Percentiles rank a stretch among this genome's conserved stretches.
Evolutionary conservation across 768 basidiomycete species (phyloP).

Genomic region (Chalciporus piperatus): DNA sequence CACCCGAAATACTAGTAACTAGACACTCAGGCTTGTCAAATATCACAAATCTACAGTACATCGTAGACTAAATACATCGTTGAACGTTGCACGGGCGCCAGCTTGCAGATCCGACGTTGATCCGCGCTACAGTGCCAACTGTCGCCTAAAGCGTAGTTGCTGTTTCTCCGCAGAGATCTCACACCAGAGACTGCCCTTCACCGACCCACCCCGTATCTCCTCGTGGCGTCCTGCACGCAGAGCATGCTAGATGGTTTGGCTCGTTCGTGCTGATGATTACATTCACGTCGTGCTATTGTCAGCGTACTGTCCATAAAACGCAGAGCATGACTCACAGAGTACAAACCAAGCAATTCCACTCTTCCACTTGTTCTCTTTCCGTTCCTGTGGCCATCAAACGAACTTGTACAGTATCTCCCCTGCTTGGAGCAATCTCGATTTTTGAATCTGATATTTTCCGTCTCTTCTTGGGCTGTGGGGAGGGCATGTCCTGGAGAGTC

Average conservation of each 20-base stretch:
- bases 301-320: background rate
- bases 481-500: background rate
- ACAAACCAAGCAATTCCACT: constrained; percentile 59
- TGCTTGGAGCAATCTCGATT: constrained; percentile 12
- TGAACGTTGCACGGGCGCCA: too few species aligned
- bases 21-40: too few species aligned
- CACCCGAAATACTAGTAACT: background rate
- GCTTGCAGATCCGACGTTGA: too few species aligned
- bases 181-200: background rate
- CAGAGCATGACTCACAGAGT: constrained; percentile 51
- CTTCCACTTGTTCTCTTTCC: constrained; percentile 36
- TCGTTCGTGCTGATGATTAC: constrained; percentile 46
- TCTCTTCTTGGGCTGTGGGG: constrained; percentile 15
- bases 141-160: too few species aligned
- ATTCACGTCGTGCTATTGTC: constrained; percentile 3
- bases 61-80: background rate
- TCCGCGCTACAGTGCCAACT: too few species aligned
- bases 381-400: background rate
- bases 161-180: background rate
- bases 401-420: constrained; percentile 15
- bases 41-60: background rate
- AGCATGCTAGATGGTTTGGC: constrained; percentile 54
- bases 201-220: constrained; percentile 35
- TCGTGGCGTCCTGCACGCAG: constrained; percentile 55
- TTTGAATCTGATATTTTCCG: constrained; percentile 21